These are phyloP conservation scores for Tetrahymena thermophila DNA, from an alignment of 73 alveolate species.

Conservation along the genomic window DNA sequence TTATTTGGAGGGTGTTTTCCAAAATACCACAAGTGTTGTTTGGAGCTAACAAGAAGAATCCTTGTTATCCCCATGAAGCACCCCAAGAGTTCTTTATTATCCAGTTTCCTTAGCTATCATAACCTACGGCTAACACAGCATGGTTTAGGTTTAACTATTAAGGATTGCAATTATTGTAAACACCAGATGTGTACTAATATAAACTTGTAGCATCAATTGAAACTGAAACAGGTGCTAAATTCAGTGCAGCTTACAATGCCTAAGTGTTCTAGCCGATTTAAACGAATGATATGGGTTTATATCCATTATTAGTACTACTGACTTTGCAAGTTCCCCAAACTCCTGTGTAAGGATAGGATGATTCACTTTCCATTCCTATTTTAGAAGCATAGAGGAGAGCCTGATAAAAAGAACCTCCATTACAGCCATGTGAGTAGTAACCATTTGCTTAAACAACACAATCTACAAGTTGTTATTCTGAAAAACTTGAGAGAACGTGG, in stretches of 20 bases:
- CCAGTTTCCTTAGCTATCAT: conserved; percentile 34
- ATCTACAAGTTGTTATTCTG: conserved; percentile 57
- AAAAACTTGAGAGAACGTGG: neutral
- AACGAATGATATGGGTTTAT: neutral
- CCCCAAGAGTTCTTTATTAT: conserved; percentile 68
- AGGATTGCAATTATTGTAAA: conserved; percentile 16
- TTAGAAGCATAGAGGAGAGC: conserved; percentile 15
- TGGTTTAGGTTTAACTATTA: conserved; percentile 28
- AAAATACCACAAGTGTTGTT: conserved; percentile 21
- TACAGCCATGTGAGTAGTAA: conserved; percentile 29
- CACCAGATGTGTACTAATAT: conserved; percentile 3
- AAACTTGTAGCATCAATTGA: conserved; percentile 26
- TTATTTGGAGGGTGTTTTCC: neutral
- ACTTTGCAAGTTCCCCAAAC: conserved; percentile 14
- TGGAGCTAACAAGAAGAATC: conserved; percentile 30
- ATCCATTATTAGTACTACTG: neutral
- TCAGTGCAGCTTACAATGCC: neutral
- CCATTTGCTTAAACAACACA: conserved; percentile 9
- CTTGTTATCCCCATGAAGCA: conserved; percentile 52
- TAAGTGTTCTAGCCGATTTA: neutral
- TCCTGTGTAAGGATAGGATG: conserved; percentile 48
- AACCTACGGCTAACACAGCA: conserved; percentile 60
- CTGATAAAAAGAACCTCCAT: conserved; percentile 47
- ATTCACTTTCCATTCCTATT: conserved; percentile 7
- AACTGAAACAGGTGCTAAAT: conserved; percentile 26